Conservation (phyloP, 768 basidiomycete species). For the Pleurotus ostreatus region DNA sequence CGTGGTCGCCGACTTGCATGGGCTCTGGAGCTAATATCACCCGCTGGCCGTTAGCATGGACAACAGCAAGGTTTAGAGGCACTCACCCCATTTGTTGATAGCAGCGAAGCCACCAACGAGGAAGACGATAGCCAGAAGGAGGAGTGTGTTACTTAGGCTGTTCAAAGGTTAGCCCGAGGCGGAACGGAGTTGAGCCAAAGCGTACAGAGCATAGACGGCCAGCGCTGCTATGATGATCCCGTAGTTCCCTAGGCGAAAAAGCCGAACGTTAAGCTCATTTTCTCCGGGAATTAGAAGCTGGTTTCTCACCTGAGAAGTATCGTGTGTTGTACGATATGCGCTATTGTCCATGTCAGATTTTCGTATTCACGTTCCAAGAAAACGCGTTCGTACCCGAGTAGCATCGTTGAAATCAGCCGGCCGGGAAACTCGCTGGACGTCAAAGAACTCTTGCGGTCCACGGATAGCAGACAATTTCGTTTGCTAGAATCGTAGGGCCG, state of each 20-base stretch:
- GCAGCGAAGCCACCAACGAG: conserved; percentile 87
- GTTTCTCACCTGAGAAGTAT: conserved; percentile 67
- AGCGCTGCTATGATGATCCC: conserved; percentile 70
- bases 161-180: not conserved
- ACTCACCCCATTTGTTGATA: conserved; percentile 86
- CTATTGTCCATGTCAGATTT: conserved; percentile 31
- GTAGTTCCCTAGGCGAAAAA: conserved; percentile 69
- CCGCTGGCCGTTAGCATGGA: conserved; percentile 6
- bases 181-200: conserved; percentile 1
- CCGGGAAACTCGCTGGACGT: conserved; percentile 76
- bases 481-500: conserved; percentile 44
- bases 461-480: conserved; percentile 74
- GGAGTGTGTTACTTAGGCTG: conserved; percentile 78
- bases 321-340: conserved; percentile 94
- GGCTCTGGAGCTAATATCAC: conserved; percentile 68
- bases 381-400: conserved; percentile 49
- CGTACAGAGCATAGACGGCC: conserved; percentile 83
- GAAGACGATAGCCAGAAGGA: conserved; percentile 82
- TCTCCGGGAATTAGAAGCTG: not conserved
- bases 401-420: conserved; percentile 80
- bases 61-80: not conserved
- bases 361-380: not conserved
- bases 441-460: conserved; percentile 76
- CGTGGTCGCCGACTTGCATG: conserved; percentile 74
- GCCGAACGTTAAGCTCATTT: not conserved